Base-by-base conservation (phyloP, 2,329 filamentous ascomycete genomes). In the Diaporthe helianthi region DNA sequence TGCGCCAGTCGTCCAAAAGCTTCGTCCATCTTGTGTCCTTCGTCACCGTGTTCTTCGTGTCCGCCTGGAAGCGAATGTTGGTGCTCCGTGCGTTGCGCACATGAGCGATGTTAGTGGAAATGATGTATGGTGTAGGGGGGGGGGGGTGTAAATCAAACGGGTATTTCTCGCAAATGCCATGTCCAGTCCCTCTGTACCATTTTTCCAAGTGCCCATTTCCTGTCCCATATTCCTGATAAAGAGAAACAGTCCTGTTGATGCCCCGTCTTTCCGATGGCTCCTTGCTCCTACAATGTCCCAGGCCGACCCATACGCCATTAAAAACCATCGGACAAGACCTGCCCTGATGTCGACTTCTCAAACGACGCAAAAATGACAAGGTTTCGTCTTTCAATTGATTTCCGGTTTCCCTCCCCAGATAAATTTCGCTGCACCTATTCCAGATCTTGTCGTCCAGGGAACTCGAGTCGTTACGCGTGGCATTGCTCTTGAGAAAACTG, bases 111-210 rank as follows among this genome's bases (percentile, higher is more conserved):
- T 6, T 41, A 49, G 60, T 46, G 41, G 67, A 54, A 46, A 22
- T n/a, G 44, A 22, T 46, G 19, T 19, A 3, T n/a, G n/a, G n/a
- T n/a, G n/a, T n/a, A n/a, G n/a, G 67, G 67, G 22, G 52, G 46
- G 44, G 49, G 51, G 65, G 60, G 19, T 61, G 47, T 52, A 33
- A 71, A 67, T 26, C 69, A 74, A 71, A 74, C 69, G 73, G 73
- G 69, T 72, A 72, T 71, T 69, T 71, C 71, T 72, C 71, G 67
- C 71, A 71, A 72, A 73, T 73, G 71, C 71, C 69, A 72, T 70
- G 63, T n/a, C n/a, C n/a, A n/a, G n/a, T n/a, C 38, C 66, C 36
- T 72, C 54, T 65, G 64, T 67, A 41, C 53, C 68, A 49, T 54
- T 69, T 68, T 69, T 51, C 66, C 68, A 61, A 64, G 65, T 67